A percentile compares a stretch with the other conserved stretches of the same genome.
These are phyloP conservation scores for Bolboschoenus planiculmis DNA, from an alignment of 176 grass and related monocot genomes.

Conservation along the genomic window DNA sequence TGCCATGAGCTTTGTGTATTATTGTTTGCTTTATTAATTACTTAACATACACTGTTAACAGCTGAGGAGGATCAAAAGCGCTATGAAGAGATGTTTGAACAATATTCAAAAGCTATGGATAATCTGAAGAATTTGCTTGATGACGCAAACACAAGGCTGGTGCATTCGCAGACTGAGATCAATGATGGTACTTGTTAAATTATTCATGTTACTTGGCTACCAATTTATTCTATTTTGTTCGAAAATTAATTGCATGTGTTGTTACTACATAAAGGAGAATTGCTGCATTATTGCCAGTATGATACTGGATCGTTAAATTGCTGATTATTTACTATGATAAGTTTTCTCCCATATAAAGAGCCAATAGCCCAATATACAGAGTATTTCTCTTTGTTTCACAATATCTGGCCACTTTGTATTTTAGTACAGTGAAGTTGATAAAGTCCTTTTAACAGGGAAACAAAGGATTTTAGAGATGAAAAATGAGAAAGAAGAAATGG, in stretches of 20 bases:
- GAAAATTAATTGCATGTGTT: background rate
- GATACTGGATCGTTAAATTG: background rate
- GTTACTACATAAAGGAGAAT: background rate
- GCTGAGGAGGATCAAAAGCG: slow-evolving; percentile 68
- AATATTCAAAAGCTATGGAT: slow-evolving; percentile 63
- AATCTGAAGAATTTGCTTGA: slow-evolving; percentile 46
- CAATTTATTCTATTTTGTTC: slow-evolving; percentile 5
- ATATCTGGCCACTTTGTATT: background rate
- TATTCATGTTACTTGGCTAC: background rate
- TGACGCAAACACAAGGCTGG: slow-evolving; percentile 55
- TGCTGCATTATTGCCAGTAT: background rate
- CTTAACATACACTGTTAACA: slow-evolving; percentile 32
- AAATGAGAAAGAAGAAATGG: slow-evolving; percentile 79
- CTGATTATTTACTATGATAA: background rate
- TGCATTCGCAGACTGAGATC: slow-evolving; percentile 49
- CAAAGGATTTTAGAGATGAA: slow-evolving; percentile 56
- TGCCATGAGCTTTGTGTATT: background rate
- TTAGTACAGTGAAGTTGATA: background rate
- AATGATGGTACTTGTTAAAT: slow-evolving; percentile 40
- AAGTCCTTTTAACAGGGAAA: slow-evolving; percentile 34
- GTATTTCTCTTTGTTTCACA: background rate
- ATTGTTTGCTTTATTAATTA: slow-evolving; percentile 14
- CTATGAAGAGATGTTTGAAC: slow-evolving; percentile 62
- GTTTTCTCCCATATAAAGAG: background rate
- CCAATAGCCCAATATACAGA: background rate